Evolutionary conservation across 2,329 filamentous ascomycete genomes (phyloP).

Genomic region (Fusarium transvaalense): DNA sequence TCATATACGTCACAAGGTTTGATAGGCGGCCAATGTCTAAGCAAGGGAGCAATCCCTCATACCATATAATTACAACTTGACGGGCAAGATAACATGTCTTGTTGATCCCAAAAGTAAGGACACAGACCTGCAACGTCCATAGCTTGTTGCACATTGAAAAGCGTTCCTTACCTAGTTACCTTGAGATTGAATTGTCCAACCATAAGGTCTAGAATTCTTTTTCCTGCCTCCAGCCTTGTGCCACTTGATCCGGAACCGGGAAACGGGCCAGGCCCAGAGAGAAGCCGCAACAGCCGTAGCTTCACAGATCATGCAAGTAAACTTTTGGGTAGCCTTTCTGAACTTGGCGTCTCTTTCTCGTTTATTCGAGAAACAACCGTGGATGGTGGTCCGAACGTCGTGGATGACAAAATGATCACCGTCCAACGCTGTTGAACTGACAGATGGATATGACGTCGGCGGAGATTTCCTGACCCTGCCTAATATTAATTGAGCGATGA

Average conservation of each 20-base stretch:
- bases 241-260: constrained; percentile 23
- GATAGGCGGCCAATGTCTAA: constrained; percentile 17
- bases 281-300: constrained; percentile 31
- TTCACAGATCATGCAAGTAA: constrained; percentile 20
- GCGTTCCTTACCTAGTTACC: not conserved
- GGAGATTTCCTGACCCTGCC: constrained; percentile 9
- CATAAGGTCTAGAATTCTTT: constrained; percentile 21
- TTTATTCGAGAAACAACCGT: not conserved
- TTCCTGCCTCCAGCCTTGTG: constrained; percentile 25
- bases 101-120: constrained; percentile 7
- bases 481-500: constrained; percentile 11
- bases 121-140: constrained; percentile 3
- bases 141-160: constrained; percentile 9
- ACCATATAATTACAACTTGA: constrained; percentile 3
- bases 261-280: constrained; percentile 21
- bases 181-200: constrained; percentile 22
- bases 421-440: not conserved
- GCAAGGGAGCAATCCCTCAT: constrained; percentile 27
- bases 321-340: not conserved
- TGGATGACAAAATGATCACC: constrained; percentile 5
- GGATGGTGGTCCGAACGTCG: not conserved
- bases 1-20: constrained; percentile 34
- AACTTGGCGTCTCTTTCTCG: not conserved
- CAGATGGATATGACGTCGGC: constrained; percentile 36
- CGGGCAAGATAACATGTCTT: not conserved